phyloP scores from a whole-genome alignment of 768 basidiomycete genomes.

The Leccinellum rugosiceps region DNA sequence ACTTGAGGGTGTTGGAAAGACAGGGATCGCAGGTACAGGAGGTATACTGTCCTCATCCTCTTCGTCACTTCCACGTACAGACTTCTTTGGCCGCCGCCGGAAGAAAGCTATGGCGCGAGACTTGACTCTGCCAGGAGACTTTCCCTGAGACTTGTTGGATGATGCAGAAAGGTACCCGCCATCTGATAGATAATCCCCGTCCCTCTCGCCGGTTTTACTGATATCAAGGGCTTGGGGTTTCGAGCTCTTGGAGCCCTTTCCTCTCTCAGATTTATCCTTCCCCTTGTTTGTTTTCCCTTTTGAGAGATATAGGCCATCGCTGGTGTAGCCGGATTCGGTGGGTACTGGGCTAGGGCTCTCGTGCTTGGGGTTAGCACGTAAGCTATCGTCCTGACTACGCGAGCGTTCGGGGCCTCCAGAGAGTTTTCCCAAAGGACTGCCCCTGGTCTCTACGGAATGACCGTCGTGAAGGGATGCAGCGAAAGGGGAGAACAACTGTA shows the following conservation, averaged over 20 bases:
- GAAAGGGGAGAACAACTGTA: slow-evolving; percentile 26
- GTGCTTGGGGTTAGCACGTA: slow-evolving; percentile 7
- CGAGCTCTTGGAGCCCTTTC: slow-evolving; percentile 15
- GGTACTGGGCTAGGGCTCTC: slow-evolving; percentile 15
- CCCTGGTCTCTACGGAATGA: neutral
- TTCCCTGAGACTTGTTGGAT: slow-evolving; percentile 31
- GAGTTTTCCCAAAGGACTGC: neutral
- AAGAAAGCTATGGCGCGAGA: slow-evolving; percentile 34
- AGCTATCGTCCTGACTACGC: slow-evolving; percentile 23
- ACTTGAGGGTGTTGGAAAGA: slow-evolving; percentile 26
- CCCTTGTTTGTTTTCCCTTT: slow-evolving; percentile 18
- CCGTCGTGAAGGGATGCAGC: slow-evolving; percentile 9
- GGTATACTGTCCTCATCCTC: slow-evolving; percentile 29
- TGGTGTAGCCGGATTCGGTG: slow-evolving; percentile 25
- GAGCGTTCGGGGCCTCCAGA: slow-evolving; percentile 13
- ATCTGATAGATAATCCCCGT: slow-evolving; percentile 25
- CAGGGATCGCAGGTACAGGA: slow-evolving; percentile 32
- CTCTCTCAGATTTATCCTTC: slow-evolving; percentile 19
- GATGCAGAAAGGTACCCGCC: slow-evolving; percentile 34
- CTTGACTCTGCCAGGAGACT: slow-evolving; percentile 26
- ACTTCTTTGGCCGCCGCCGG: slow-evolving; percentile 30
- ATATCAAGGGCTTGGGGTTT: slow-evolving; percentile 18
- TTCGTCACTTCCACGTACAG: slow-evolving; percentile 25
- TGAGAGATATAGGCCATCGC: slow-evolving; percentile 33
- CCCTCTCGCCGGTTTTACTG: slow-evolving; percentile 17